These are phyloP conservation scores for Tulasnella sp. DNA, from an alignment of 768 basidiomycete species.

Conservation along the genomic window DNA sequence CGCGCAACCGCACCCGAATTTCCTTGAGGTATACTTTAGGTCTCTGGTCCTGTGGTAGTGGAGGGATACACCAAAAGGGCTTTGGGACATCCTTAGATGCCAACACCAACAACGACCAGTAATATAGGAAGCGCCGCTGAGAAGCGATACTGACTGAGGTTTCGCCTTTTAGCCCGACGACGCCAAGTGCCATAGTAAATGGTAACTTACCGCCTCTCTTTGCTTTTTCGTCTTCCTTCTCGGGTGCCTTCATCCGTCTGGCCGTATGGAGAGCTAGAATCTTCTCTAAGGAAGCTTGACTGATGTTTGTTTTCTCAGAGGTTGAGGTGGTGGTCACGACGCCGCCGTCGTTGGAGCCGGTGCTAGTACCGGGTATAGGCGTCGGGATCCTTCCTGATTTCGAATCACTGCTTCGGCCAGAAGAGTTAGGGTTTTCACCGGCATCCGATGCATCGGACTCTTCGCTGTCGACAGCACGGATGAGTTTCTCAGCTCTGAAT, in stretches of 20 bases:
- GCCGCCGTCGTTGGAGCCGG: background rate
- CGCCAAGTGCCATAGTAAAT: background rate
- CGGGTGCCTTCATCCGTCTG: slow-evolving; percentile 46
- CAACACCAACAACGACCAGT: slow-evolving; percentile 56
- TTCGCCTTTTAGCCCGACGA: background rate
- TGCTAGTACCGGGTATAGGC: background rate
- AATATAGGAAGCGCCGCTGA: slow-evolving; percentile 65
- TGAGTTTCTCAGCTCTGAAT: slow-evolving; percentile 37
- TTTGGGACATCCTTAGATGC: slow-evolving; percentile 37
- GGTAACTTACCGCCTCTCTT: background rate
- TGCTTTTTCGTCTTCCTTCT: slow-evolving; percentile 6
- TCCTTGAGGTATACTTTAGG: slow-evolving; percentile 45
- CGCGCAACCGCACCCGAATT: slow-evolving; percentile 48
- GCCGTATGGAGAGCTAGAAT: slow-evolving; percentile 53
- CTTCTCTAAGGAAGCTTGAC: slow-evolving; percentile 9
- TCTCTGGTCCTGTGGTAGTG: slow-evolving; percentile 16
- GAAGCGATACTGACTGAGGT: slow-evolving; percentile 61
- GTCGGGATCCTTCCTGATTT: background rate
- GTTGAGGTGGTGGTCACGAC: too few species aligned
- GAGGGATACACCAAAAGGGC: slow-evolving; percentile 34
- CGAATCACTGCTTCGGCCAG: slow-evolving; percentile 35
- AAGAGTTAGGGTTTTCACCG: slow-evolving; percentile 22
- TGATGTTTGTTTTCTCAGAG: slow-evolving; percentile 4
- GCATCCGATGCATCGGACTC: slow-evolving; percentile 18
- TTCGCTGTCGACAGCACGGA: slow-evolving; percentile 26